A percentile compares a stretch with the other conserved stretches of the same genome.
Evolutionary conservation across 495 filamentous ascomycete genomes (phyloP).

Genomic region (Acidiella bohemica): DNA sequence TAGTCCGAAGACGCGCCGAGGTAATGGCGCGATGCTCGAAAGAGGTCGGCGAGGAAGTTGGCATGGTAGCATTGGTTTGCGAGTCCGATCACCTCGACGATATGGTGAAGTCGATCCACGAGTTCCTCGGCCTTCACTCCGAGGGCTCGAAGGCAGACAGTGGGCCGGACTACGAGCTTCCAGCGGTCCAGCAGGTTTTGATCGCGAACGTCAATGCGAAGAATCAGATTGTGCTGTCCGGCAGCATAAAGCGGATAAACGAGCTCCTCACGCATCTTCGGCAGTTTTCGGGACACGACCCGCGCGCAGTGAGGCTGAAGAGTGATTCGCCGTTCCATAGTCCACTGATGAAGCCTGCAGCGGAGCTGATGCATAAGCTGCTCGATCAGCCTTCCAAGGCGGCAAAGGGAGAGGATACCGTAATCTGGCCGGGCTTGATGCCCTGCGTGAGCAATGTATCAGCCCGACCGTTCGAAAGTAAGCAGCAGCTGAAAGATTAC

Average conservation of each 20-base stretch:
- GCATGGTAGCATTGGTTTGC: slow-evolving; percentile 88
- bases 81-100: slow-evolving; percentile 56
- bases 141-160: slow-evolving; percentile 54
- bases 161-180: slow-evolving; percentile 38
- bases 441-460: slow-evolving; percentile 79
- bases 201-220: slow-evolving; percentile 93
- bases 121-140: slow-evolving; percentile 60
- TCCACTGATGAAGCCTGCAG: slow-evolving; percentile 79
- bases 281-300: slow-evolving; percentile 88
- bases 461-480: slow-evolving; percentile 59
- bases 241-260: slow-evolving; percentile 72
- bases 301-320: slow-evolving; percentile 72
- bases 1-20: slow-evolving; percentile 70
- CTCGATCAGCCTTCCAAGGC: slow-evolving; percentile 37
- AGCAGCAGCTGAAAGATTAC: slow-evolving; percentile 58
- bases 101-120: slow-evolving; percentile 59
- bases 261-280: slow-evolving; percentile 76
- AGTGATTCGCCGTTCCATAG: slow-evolving; percentile 89
- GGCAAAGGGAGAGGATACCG: slow-evolving; percentile 34
- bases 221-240: slow-evolving; percentile 90
- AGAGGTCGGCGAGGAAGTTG: slow-evolving; percentile 58
- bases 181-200: slow-evolving; percentile 70
- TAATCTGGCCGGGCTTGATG: slow-evolving; percentile 60
- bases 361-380: slow-evolving; percentile 52
- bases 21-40: slow-evolving; percentile 68